A percentile compares a stretch with the other conserved stretches of the same genome.
These are phyloP conservation scores for Peronospora destructor DNA, from an alignment of 352 stramenopile species.

Conservation along the genomic window DNA sequence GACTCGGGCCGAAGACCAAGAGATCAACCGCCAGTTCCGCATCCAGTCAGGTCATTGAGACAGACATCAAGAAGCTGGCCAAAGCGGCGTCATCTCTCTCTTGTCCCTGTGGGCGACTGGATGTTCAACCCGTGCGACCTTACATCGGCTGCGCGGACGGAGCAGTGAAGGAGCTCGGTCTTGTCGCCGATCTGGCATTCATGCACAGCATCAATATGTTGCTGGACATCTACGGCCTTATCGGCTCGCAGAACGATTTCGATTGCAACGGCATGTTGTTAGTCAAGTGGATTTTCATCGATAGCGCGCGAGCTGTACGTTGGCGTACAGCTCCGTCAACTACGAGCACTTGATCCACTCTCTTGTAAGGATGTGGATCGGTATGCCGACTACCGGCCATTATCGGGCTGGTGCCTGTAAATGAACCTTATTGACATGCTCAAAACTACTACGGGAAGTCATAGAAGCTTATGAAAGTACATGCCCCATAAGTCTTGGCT, in stretches of 20 bases:
- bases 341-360: constrained; percentile 86
- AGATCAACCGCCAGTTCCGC: constrained; percentile 89
- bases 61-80: constrained; percentile 77
- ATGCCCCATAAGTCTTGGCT: constrained; percentile 52
- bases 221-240: constrained; percentile 88
- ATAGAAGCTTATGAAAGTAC: constrained; percentile 89
- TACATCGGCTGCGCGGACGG: constrained; percentile 90
- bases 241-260: constrained; percentile 92
- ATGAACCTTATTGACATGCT: constrained; percentile 88
- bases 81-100: constrained; percentile 8
- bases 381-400: constrained; percentile 83
- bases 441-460: constrained; percentile 94
- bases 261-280: constrained; percentile 88
- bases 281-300: constrained; percentile 13
- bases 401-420: constrained; percentile 88
- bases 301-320: constrained; percentile 6
- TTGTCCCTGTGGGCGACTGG: constrained; percentile 80
- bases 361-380: constrained; percentile 74
- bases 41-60: constrained; percentile 92
- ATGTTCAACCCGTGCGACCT: constrained; percentile 90
- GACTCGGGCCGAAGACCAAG: constrained; percentile 75
- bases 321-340: constrained; percentile 86
- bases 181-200: constrained; percentile 68
- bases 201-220: constrained; percentile 84
- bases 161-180: constrained; percentile 84